Percentiles rank a stretch among this genome's conserved stretches.
Evolutionary conservation across 495 filamentous ascomycete species (phyloP).

Genomic region (Lepidopterella palustris): DNA sequence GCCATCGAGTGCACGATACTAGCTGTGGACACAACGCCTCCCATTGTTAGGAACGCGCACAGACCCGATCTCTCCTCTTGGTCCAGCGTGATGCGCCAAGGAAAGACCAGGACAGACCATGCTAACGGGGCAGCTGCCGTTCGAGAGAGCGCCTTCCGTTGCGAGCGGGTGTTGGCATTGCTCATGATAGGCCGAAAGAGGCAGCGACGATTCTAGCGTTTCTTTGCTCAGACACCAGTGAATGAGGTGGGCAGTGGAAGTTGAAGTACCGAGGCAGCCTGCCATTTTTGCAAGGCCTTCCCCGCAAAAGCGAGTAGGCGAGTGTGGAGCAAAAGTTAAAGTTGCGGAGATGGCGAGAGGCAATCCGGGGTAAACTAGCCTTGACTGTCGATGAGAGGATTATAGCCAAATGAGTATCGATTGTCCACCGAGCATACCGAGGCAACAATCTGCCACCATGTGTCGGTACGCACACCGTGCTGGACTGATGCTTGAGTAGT

Average conservation of each 20-base stretch:
- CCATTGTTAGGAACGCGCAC: not conserved
- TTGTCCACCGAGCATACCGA: too few species aligned
- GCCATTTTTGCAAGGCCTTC: not conserved
- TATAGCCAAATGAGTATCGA: too few species aligned
- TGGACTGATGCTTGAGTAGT: too few species aligned
- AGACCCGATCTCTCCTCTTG: not conserved
- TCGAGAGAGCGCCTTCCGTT: not conserved
- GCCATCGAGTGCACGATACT: not conserved
- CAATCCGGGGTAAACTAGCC: not conserved
- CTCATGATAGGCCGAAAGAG: not conserved
- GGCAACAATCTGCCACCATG: too few species aligned
- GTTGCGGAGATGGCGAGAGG: not conserved
- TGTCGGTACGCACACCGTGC: too few species aligned
- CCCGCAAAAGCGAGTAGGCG: not conserved
- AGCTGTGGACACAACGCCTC: too few species aligned
- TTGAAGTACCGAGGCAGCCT: not conserved
- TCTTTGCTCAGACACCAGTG: too few species aligned
- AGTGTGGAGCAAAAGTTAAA: not conserved
- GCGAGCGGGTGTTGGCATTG: not conserved
- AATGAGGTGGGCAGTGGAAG: not conserved
- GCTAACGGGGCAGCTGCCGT: not conserved
- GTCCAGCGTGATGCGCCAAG: not conserved
- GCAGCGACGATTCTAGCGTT: not conserved
- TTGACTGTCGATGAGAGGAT: not conserved
- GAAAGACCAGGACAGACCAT: not conserved